phyloP scores from a whole-genome alignment of 176 grass and related monocot genomes.

The Oryza brachyantha region DNA sequence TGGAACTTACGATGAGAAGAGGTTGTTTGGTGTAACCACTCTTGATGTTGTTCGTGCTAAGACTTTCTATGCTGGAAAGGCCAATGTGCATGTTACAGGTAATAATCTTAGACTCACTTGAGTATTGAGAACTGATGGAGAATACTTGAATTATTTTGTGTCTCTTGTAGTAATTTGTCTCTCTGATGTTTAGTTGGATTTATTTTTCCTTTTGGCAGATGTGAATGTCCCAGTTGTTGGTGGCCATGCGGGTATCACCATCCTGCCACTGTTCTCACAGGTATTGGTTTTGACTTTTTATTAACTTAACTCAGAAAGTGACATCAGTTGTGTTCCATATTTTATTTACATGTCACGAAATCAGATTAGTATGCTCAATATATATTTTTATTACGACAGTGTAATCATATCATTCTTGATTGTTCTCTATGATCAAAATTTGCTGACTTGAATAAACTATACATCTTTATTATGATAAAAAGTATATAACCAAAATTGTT shows the following conservation, averaged over 20 bases:
- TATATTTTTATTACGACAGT: neutral
- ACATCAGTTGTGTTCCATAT: too few species aligned
- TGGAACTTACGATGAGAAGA: conserved; percentile 79
- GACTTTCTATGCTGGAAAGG: conserved; percentile 90
- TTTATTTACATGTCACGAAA: neutral
- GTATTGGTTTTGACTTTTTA: conserved; percentile 17
- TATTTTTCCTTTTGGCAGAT: conserved; percentile 56
- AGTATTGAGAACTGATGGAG: neutral
- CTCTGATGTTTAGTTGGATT: neutral
- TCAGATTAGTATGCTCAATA: neutral
- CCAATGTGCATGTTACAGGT: conserved; percentile 64
- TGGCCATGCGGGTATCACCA: conserved; percentile 86
- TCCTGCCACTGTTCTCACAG: conserved; percentile 90
- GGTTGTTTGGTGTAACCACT: conserved; percentile 87
- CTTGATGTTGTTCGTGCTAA: conserved; percentile 89
- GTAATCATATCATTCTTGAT: too few species aligned
- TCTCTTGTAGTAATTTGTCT: neutral
- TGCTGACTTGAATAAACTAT: neutral
- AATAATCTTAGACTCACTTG: neutral
- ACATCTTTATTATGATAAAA: neutral
- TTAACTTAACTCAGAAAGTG: too few species aligned
- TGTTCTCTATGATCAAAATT: neutral
- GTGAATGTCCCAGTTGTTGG: conserved; percentile 85
- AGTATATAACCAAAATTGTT: neutral
- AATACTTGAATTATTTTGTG: neutral